These are phyloP conservation scores for Colletotrichum musae DNA, from an alignment of 2,329 filamentous ascomycete genomes.

Conservation along the genomic window DNA sequence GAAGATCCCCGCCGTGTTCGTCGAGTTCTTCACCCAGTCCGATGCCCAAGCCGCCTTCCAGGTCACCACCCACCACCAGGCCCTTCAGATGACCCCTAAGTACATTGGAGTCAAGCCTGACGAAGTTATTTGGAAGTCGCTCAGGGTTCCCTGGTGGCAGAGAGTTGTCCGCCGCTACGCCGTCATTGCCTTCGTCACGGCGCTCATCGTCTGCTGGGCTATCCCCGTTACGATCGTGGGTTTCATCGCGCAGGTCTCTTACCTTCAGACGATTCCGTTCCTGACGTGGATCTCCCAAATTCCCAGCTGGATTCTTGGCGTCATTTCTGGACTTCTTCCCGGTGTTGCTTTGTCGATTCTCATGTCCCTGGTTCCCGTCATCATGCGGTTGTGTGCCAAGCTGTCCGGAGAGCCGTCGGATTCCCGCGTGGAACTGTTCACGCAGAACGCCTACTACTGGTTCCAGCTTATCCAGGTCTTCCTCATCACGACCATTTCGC, in stretches of 20 bases:
- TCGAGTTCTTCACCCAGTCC: slow-evolving; percentile 88
- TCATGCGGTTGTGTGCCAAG: slow-evolving; percentile 84
- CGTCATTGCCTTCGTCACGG: slow-evolving; percentile 80
- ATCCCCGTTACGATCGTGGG: slow-evolving; percentile 84
- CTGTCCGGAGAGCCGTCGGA: slow-evolving; percentile 84
- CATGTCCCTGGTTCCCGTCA: slow-evolving; percentile 87
- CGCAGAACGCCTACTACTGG: slow-evolving; percentile 91
- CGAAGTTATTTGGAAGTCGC: slow-evolving; percentile 90
- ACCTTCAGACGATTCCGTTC: slow-evolving; percentile 76
- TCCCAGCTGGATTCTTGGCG: slow-evolving; percentile 80
- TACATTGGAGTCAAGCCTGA: slow-evolving; percentile 86
- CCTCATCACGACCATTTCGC: slow-evolving; percentile 85
- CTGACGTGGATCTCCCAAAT: slow-evolving; percentile 80
- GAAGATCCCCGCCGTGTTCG: slow-evolving; percentile 84
- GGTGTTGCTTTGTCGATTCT: slow-evolving; percentile 83
- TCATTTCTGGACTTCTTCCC: slow-evolving; percentile 88
- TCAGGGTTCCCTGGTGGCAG: slow-evolving; percentile 91
- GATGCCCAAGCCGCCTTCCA: slow-evolving; percentile 92
- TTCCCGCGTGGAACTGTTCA: slow-evolving; percentile 87
- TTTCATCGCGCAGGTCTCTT: slow-evolving; percentile 86
- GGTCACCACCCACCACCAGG: slow-evolving; percentile 87
- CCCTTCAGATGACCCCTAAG: slow-evolving; percentile 87
- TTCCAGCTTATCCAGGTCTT: slow-evolving; percentile 96
- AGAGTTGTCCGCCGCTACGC: slow-evolving; percentile 79
- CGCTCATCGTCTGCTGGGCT: slow-evolving; percentile 89